Evolutionary conservation across 2,329 filamentous ascomycete genomes (phyloP).

Genomic region (Apiospora koreana): DNA sequence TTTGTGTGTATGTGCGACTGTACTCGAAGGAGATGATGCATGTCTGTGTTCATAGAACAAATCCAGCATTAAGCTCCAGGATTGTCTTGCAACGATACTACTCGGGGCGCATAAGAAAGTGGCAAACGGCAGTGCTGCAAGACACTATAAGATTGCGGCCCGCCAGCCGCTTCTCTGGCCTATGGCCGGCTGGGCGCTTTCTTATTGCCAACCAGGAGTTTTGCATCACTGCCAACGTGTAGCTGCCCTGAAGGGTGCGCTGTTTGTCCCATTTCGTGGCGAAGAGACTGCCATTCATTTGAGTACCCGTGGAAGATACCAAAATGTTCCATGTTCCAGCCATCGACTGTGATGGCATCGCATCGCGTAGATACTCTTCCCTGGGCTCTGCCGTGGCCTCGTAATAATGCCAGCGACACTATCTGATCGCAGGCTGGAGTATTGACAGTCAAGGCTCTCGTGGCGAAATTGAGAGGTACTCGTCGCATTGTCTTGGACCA

Average conservation of each 20-base stretch:
- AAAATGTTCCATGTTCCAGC: background rate
- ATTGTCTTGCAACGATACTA: background rate
- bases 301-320: background rate
- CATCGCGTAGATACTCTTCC: background rate
- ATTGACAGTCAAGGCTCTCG: background rate
- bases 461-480: background rate
- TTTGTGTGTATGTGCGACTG: background rate
- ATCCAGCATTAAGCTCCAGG: background rate
- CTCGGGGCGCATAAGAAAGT: background rate
- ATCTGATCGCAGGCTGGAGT: background rate
- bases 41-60: background rate
- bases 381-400: background rate
- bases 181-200: background rate
- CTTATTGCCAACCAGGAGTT: background rate
- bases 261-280: background rate
- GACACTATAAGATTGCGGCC: background rate
- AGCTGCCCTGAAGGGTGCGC: background rate
- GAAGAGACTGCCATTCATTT: background rate
- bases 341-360: background rate
- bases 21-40: background rate
- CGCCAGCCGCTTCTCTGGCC: background rate
- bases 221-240: background rate
- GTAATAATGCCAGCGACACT: background rate
- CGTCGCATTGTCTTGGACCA: background rate
- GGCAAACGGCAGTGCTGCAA: background rate